Base-by-base conservation (phyloP, 805 yeast species). In the Teunomyces pallodes region DNA sequence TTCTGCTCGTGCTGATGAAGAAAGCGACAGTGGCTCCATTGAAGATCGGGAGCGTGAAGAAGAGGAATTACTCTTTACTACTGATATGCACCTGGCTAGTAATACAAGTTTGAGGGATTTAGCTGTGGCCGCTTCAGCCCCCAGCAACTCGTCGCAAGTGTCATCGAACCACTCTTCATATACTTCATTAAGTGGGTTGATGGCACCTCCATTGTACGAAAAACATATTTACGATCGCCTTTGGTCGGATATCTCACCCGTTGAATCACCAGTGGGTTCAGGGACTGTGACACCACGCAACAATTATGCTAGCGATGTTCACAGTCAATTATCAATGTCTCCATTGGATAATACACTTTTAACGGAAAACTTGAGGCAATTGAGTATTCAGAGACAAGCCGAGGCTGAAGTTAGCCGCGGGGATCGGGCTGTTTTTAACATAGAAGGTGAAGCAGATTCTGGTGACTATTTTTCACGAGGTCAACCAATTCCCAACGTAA, bases 161-260 rank as follows among this genome's bases (percentile, higher is more conserved):
- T 9, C 36, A 14, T 61, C 73, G 6, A 64, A 60, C 49, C 53
- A 55, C n/a, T 62, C 59, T 36, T 69, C 73, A 1, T 54, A 45
- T 33, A 57, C 70, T 4, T 63, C 71, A 20, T 61, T 69, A 45
- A 64, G 65, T 12, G 77, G 76, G 5, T 61, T 81, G 41, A 75
- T 81, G 70, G 94, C 96, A 0, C 97, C 97, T 2, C 96, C 97
- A 26, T 77, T 85, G 48, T 90, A 90, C 63, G 90, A 82, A 50
- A 81, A 78, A 46, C 96, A 88, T 64, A 80, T 89, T 32, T 87
- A 86, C 64, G 97, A 90, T 66, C 72, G 87, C 47, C 66, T 90
- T 17, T 90, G 87, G 87, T 77, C 80, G 31, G 91, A 84, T 48
- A 73, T 82, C 7, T 70, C 81, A 4, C 83, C 81, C 4, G 52